phyloP scores from a whole-genome alignment of 192 early-diverging fungal genomes.

The Backusella macrospora region DNA sequence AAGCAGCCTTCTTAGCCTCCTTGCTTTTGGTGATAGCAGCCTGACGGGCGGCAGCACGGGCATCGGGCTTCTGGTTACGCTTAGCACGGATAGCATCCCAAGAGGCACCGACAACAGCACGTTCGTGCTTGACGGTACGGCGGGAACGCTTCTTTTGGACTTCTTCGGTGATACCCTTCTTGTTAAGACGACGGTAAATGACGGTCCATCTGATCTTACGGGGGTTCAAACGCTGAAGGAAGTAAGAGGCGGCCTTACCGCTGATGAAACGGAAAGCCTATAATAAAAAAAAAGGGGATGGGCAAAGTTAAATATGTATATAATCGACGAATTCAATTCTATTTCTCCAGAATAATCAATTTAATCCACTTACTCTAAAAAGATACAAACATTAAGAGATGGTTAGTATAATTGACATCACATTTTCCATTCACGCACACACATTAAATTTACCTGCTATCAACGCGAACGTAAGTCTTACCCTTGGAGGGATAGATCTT shows the following conservation, averaged over 20 bases:
- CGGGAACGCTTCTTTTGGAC: conserved; percentile 94
- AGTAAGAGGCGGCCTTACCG: conserved; percentile 96
- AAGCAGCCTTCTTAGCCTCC: conserved; percentile 90
- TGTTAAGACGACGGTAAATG: conserved; percentile 97
- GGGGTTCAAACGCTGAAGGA: conserved; percentile 96
- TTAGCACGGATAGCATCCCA: conserved; percentile 97
- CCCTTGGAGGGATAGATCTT: conserved; percentile 99
- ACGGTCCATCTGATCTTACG: conserved; percentile 97
- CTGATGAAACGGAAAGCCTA: conserved; percentile 95
- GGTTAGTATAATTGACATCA: not conserved
- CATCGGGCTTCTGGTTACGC: conserved; percentile 96
- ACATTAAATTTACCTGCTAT: conserved; percentile 62
- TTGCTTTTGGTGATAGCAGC: conserved; percentile 86
- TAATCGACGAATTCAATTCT: not conserved
- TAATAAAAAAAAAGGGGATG: not conserved
- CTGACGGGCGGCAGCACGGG: conserved; percentile 87
- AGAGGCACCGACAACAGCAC: conserved; percentile 94
- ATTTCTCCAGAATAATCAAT: not conserved
- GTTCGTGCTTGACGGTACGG: conserved; percentile 93
- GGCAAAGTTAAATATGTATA: not conserved
- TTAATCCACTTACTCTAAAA: conserved; percentile 2
- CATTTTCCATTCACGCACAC: not conserved
- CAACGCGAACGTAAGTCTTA: conserved; percentile 87
- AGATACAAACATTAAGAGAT: not conserved
- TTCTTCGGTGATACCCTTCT: conserved; percentile 98